Conservation (phyloP, 2,329 filamentous ascomycete genomes). For the Nothophoma quercina region DNA sequence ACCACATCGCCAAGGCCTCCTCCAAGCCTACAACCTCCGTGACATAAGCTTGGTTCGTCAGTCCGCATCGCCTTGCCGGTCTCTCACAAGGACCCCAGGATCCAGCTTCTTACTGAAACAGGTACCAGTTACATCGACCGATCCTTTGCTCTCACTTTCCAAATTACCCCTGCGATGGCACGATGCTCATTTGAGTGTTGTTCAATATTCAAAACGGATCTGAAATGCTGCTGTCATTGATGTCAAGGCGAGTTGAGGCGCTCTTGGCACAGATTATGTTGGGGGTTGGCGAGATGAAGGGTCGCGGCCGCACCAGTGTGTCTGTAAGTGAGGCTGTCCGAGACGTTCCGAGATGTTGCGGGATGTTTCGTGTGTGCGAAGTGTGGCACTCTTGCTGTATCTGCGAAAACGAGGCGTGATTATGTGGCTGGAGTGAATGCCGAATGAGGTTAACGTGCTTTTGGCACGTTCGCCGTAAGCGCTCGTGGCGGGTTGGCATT, state of each 20-base stretch:
- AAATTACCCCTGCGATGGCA: neutral
- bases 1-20: neutral
- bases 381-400: neutral
- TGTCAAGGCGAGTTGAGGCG: slow-evolving; percentile 1
- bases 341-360: neutral
- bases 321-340: slow-evolving; percentile 1
- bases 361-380: neutral
- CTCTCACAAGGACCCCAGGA: neutral
- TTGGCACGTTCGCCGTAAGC: slow-evolving; percentile 8
- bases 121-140: slow-evolving; percentile 8
- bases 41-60: slow-evolving; percentile 16
- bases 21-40: slow-evolving; percentile 12
- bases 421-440: neutral
- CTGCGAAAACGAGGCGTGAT: neutral
- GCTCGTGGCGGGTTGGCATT: slow-evolving; percentile 8
- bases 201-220: slow-evolving; percentile 5
- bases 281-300: neutral
- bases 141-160: neutral
- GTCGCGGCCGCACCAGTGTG: slow-evolving; percentile 12
- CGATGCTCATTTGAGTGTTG: slow-evolving; percentile 9
- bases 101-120: slow-evolving; percentile 6
- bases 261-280: slow-evolving; percentile 7
- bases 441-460: neutral
- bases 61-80: neutral
- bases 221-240: slow-evolving; percentile 2